Percentiles rank a stretch among this genome's conserved stretches.
phyloP scores from a whole-genome alignment of 257 asterid genomes.

The Fraxinus pennsylvanica region DNA sequence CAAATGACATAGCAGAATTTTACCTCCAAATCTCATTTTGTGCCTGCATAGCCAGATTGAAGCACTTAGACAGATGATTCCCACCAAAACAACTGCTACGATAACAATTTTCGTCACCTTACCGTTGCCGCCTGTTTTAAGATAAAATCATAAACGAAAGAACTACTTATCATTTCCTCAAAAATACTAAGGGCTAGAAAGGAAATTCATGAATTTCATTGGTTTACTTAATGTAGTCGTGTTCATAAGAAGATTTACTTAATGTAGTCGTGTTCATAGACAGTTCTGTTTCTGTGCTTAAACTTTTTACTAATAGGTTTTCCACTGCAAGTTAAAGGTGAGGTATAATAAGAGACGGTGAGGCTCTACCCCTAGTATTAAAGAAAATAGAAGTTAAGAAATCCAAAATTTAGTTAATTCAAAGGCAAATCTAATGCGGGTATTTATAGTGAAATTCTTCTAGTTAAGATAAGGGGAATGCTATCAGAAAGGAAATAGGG shows the following conservation, averaged over 20 bases:
- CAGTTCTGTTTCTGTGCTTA: background rate
- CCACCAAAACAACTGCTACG: conserved; percentile 33
- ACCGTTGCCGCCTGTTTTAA: conserved; percentile 34
- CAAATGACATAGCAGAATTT: conserved; percentile 4
- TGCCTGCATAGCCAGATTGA: conserved; percentile 44
- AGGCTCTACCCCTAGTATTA: background rate
- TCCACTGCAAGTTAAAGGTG: background rate
- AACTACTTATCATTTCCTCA: background rate
- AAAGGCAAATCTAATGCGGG: background rate
- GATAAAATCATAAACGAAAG: background rate
- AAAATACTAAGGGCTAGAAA: background rate
- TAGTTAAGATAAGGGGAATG: too few species aligned
- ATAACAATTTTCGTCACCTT: conserved; percentile 30
- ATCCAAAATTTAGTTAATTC: background rate
- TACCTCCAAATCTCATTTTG: conserved; percentile 42
- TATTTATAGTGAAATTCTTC: background rate
- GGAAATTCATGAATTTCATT: background rate
- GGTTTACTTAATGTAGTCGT: background rate
- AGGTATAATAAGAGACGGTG: background rate
- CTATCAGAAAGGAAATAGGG: too few species aligned
- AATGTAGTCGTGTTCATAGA: background rate
- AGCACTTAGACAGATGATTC: conserved; percentile 36
- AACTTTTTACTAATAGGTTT: background rate
- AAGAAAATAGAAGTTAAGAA: background rate
- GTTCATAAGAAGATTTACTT: background rate